Evolutionary conservation across 148 eudicot genomes (phyloP).

Genomic region (Cornus suecica): DNA sequence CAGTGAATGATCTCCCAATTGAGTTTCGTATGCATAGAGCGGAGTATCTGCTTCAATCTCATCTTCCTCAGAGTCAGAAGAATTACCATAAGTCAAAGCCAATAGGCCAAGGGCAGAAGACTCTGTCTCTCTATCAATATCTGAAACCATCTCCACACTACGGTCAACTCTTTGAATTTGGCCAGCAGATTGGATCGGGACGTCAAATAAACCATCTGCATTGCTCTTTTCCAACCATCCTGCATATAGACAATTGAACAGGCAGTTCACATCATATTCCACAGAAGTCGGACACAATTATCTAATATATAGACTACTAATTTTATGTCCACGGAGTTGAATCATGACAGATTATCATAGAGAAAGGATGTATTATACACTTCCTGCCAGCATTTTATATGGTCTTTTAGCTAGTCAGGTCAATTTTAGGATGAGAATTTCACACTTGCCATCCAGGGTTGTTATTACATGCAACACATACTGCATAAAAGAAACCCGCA

Average conservation of each 20-base stretch:
- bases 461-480: background rate
- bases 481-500: background rate
- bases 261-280: conserved; percentile 1
- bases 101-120: conserved; percentile 85
- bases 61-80: conserved; percentile 84
- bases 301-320: background rate
- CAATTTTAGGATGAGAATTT: background rate
- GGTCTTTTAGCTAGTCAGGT: background rate
- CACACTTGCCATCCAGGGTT: background rate
- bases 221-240: conserved; percentile 41
- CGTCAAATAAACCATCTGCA: conserved; percentile 39
- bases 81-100: conserved; percentile 77
- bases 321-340: background rate
- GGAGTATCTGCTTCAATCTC: conserved; percentile 38
- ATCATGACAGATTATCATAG: background rate
- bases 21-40: conserved; percentile 29
- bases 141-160: conserved; percentile 17
- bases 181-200: conserved; percentile 36
- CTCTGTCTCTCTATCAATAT: conserved; percentile 27
- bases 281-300: no score
- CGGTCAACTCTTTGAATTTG: conserved; percentile 21
- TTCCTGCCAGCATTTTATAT: background rate
- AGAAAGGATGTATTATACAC: background rate
- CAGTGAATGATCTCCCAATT: conserved; percentile 32
- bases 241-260: conserved; percentile 22